Base-by-base conservation (phyloP, 2,329 filamentous ascomycete genomes). In the Aspergillus fructus region DNA sequence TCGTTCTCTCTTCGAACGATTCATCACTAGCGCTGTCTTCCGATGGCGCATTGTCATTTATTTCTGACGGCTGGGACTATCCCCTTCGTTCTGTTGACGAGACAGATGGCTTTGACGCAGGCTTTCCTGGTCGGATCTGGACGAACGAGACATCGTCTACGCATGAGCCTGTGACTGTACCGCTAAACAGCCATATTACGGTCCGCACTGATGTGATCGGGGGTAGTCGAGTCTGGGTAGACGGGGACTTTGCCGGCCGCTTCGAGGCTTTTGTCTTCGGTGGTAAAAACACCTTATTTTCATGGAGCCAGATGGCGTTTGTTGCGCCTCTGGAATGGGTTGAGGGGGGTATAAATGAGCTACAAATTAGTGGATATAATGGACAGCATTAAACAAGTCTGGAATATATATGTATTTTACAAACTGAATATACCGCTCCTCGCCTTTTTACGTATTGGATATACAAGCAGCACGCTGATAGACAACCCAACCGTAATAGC, bases 291-390 rank as follows among this genome's bases (percentile, higher is more conserved):
- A 77, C 73, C 7, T 57, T 77, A 48, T 80, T 82, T 47, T 82
- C 79, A 33, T 84, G 81, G 82, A 82, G 77, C 59, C 81, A 83
- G 65, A 84, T 84, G 81, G 81, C 81, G 1, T 78, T 84, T 63
- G 81, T 83, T 12, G 81, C 81, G 8, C 81, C 81, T 0, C 55
- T 83, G 39, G 71, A 80, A 23, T 54, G 58, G 53, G 5, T 56
- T 4, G n/a, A 55, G 24, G 61, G 60, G 1, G 51, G 56, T n/a
- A 21, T 46, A 7, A 40, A 40, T n/a, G 1, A 40, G 37, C 37
- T 40, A 40, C 37, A 17, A 1, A 17, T 40, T 40, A 40, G 37
- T 40, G 37, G 37, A 17, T 40, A 40, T 17, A 15, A 40, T 40
- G 37, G 37, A n/a, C 37, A 40, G 9, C 15, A 40, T 17, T 40